These are phyloP conservation scores for Telopea speciosissima DNA, from an alignment of 177 flowering plant genomes.

Conservation along the genomic window DNA sequence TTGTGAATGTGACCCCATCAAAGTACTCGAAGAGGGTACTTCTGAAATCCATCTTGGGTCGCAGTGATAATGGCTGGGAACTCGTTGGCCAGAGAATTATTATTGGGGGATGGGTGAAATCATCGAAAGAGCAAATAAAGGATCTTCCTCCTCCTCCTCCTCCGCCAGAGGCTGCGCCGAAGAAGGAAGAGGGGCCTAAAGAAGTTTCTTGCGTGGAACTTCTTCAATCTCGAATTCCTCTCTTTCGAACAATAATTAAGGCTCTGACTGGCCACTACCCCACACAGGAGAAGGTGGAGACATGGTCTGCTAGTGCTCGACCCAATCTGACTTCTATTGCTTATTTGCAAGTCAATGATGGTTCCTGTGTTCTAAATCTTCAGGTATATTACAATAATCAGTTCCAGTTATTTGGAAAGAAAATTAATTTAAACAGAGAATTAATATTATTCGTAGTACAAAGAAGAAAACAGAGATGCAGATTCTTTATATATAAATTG, in stretches of 20 bases:
- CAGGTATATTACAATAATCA: constrained; percentile 43
- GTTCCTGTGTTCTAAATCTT: constrained; percentile 66
- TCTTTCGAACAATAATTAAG: constrained; percentile 42
- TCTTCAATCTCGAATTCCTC: constrained; percentile 46
- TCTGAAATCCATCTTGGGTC: constrained; percentile 43
- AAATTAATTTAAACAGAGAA: too few relatives aligned
- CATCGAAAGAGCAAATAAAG: constrained; percentile 47
- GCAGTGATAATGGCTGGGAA: constrained; percentile 47
- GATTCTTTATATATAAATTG: too few relatives aligned
- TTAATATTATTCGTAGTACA: too few relatives aligned
- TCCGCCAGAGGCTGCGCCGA: not conserved
- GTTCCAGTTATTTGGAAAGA: not conserved
- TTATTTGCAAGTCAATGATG: constrained; percentile 64
- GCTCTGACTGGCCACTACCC: constrained; percentile 26
- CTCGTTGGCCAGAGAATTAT: constrained; percentile 57
- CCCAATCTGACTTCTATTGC: constrained; percentile 33
- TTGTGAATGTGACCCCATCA: not conserved
- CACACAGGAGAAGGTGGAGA: constrained; percentile 28
- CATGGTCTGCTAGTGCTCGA: constrained; percentile 1
- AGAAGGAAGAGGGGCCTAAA: constrained; percentile 7
- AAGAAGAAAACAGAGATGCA: too few relatives aligned
- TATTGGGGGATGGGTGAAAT: constrained; percentile 92
- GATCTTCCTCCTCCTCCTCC: constrained; percentile 18
- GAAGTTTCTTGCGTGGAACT: constrained; percentile 54
- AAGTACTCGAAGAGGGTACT: constrained; percentile 47